Conservation (phyloP, 345 rosid species). For the Triadica sebifera region DNA sequence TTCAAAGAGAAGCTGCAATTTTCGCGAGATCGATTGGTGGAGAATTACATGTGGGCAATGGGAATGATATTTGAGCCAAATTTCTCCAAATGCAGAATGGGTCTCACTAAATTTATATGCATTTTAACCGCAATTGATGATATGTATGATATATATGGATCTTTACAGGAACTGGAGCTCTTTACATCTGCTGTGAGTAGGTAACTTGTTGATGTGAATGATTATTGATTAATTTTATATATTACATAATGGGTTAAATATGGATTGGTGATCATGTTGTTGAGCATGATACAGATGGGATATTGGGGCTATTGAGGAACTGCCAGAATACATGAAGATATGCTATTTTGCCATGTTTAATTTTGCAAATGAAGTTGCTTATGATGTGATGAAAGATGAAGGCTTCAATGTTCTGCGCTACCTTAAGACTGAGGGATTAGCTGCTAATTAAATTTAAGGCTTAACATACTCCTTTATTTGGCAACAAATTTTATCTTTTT, state of each 20-base stretch:
- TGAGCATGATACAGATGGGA: neutral
- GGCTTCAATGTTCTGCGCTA: neutral
- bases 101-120: conserved; percentile 12
- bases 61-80: conserved; percentile 14
- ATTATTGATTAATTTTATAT: too few relatives aligned
- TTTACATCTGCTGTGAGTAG: conserved; percentile 14
- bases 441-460: too few relatives aligned
- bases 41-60: conserved; percentile 26
- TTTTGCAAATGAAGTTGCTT: neutral
- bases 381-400: neutral
- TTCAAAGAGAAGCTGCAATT: conserved; percentile 1
- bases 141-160: conserved; percentile 23
- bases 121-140: conserved; percentile 22
- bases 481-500: too few relatives aligned
- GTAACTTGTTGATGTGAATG: neutral
- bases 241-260: too few relatives aligned
- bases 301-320: neutral
- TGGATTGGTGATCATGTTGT: too few relatives aligned
- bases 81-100: conserved; percentile 17
- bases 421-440: neutral
- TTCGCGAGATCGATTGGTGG: conserved; percentile 19
- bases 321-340: conserved; percentile 4
- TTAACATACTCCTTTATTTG: too few relatives aligned
- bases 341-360: neutral
- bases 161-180: conserved; percentile 22